Percentiles rank a stretch among this genome's conserved stretches.
Evolutionary conservation across 306 rosid species (phyloP).

Genomic region (Gastrolobium bilobum): DNA sequence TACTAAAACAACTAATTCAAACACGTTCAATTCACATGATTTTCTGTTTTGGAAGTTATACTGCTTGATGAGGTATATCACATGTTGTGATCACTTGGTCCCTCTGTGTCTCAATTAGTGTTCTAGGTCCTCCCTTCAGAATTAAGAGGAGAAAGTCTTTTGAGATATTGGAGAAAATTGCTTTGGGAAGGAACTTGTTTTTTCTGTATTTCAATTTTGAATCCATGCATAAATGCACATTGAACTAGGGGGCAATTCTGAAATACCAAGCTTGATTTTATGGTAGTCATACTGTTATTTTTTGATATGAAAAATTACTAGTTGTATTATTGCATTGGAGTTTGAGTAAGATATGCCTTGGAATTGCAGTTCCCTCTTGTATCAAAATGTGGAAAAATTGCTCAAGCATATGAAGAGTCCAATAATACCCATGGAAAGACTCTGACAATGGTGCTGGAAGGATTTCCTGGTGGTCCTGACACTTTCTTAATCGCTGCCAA

Average conservation of each 20-base stretch:
- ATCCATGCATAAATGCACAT: neutral
- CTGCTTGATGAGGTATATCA: neutral
- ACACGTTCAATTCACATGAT: neutral
- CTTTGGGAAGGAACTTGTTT: neutral
- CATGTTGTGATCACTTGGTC: constrained; percentile 4
- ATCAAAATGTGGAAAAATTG: constrained; percentile 86
- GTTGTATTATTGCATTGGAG: constrained; percentile 42
- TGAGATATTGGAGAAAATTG: constrained; percentile 20
- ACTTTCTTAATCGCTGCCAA: constrained; percentile 74
- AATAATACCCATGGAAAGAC: constrained; percentile 51
- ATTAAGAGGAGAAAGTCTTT: neutral
- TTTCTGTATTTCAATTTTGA: neutral
- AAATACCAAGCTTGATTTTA: constrained; percentile 29
- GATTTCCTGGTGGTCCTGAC: constrained; percentile 91
- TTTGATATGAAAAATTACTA: constrained; percentile 42
- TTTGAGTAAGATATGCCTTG: constrained; percentile 44
- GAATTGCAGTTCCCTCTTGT: constrained; percentile 92
- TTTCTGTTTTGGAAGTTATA: constrained; percentile 14
- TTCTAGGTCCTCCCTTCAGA: neutral
- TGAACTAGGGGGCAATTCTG: neutral
- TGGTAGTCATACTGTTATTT: constrained; percentile 26
- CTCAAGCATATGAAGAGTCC: constrained; percentile 64
- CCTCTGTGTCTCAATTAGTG: constrained; percentile 17
- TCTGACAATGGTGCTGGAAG: constrained; percentile 65
- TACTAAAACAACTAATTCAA: neutral